A percentile compares a stretch with the other conserved stretches of the same genome.
These are phyloP conservation scores for Ceratobasidium sp. DNA, from an alignment of 1,284 basidiomycete genomes.

Conservation along the genomic window DNA sequence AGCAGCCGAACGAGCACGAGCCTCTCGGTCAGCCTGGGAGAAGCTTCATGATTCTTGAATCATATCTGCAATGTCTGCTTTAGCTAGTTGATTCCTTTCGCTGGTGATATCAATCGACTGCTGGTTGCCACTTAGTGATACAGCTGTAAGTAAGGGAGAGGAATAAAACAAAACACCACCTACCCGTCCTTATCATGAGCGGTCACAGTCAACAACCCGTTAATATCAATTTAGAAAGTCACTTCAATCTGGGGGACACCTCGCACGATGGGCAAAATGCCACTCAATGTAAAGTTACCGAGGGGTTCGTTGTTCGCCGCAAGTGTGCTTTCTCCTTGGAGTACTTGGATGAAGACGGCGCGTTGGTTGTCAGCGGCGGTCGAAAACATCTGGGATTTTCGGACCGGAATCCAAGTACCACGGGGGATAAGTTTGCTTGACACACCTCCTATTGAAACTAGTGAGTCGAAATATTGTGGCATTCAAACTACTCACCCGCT, in stretches of 20 bases:
- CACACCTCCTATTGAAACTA: conserved; percentile 68
- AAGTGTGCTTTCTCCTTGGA: conserved; percentile 69
- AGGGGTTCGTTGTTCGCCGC: conserved; percentile 73
- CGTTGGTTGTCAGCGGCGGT: conserved; percentile 69
- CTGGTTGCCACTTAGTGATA: too few relatives aligned
- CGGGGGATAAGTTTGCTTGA: conserved; percentile 72
- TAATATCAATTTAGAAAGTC: conserved; percentile 68
- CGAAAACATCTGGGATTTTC: conserved; percentile 75
- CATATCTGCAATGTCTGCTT: too few relatives aligned
- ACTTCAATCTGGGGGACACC: too few relatives aligned
- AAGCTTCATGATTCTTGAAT: too few relatives aligned
- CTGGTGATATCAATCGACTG: too few relatives aligned
- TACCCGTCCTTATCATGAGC: conserved; percentile 61
- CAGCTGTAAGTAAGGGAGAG: too few relatives aligned
- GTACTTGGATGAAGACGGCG: conserved; percentile 66
- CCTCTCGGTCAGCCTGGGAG: conserved; percentile 85
- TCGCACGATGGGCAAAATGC: conserved; percentile 70
- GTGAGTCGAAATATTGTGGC: too few relatives aligned
- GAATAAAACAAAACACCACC: too few relatives aligned
- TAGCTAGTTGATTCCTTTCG: too few relatives aligned
- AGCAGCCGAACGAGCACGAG: conserved; percentile 90
- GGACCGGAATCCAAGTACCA: conserved; percentile 74
- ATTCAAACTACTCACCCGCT: too few relatives aligned
- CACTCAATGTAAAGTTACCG: conserved; percentile 71
- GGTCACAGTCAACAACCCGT: conserved; percentile 60